Conservation (phyloP, 371 early-diverging fungal genomes). For the Syncephalastrum monosporum region DNA sequence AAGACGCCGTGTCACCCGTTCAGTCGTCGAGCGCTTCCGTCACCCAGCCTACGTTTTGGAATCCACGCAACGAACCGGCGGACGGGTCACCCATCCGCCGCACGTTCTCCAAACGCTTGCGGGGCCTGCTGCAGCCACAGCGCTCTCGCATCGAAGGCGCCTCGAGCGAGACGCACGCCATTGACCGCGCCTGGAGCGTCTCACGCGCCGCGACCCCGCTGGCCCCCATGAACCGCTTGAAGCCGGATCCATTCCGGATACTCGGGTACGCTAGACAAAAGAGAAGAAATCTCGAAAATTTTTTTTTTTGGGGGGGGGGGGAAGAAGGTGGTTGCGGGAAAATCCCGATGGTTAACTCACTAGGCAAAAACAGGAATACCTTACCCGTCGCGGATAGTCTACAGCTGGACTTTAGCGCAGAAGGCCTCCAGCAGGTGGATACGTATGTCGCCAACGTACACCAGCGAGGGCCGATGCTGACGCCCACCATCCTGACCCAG, state of each 20-base stretch:
- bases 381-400: conserved; percentile 17
- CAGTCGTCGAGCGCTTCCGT: neutral
- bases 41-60: conserved; percentile 35
- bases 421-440: conserved; percentile 51
- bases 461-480: conserved; percentile 51
- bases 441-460: conserved; percentile 56
- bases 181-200: conserved; percentile 22
- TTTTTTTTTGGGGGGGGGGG: too few relatives aligned
- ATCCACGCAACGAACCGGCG: conserved; percentile 30
- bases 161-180: conserved; percentile 20
- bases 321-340: too few relatives aligned
- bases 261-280: conserved; percentile 21
- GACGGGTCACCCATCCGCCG: conserved; percentile 24
- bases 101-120: conserved; percentile 29
- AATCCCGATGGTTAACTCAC: neutral
- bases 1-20: neutral
- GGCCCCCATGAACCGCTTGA: conserved; percentile 3
- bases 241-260: conserved; percentile 31
- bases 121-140: conserved; percentile 36
- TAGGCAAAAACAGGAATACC: conserved; percentile 16
- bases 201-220: conserved; percentile 25
- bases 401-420: conserved; percentile 17
- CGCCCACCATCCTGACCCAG: conserved; percentile 50
- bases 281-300: neutral
- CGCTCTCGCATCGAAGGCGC: conserved; percentile 27